Percentiles rank a stretch among this genome's conserved stretches.
These are phyloP conservation scores for Neurospora discreta DNA, from an alignment of 495 filamentous ascomycete genomes.

Conservation along the genomic window DNA sequence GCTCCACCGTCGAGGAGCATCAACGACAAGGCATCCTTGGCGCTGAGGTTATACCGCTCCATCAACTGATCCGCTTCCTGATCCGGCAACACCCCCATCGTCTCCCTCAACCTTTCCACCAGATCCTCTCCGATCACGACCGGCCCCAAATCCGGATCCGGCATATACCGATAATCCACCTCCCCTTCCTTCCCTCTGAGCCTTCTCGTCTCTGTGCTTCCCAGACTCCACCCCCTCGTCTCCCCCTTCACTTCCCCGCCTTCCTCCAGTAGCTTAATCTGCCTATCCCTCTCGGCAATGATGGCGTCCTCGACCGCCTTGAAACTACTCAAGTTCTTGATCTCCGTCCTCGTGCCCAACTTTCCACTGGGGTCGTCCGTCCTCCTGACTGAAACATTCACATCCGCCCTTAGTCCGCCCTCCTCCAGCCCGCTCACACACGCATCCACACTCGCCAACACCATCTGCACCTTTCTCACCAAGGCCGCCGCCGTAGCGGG, in stretches of 20 bases:
- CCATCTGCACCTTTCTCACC: constrained; percentile 77
- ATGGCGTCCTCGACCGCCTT: constrained; percentile 92
- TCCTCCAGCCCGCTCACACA: constrained; percentile 86
- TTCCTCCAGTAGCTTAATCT: constrained; percentile 68
- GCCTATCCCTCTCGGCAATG: constrained; percentile 76
- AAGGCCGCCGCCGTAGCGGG: constrained; percentile 76
- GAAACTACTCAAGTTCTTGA: constrained; percentile 94
- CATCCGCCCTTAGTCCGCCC: constrained; percentile 82
- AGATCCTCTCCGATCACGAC: constrained; percentile 64
- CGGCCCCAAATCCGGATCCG: constrained; percentile 81
- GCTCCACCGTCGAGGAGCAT: constrained; percentile 67
- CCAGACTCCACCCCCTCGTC: constrained; percentile 86
- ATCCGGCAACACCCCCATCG: constrained; percentile 61
- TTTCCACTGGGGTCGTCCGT: background rate
- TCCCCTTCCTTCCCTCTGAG: constrained; percentile 92
- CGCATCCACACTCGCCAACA: constrained; percentile 70
- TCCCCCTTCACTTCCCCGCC: constrained; percentile 76
- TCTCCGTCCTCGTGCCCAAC: constrained; percentile 57
- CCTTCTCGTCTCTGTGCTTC: constrained; percentile 62
- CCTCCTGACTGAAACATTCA: constrained; percentile 81
- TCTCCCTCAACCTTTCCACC: constrained; percentile 37
- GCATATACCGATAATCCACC: constrained; percentile 98
- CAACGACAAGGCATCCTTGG: constrained; percentile 83
- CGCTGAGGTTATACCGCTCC: constrained; percentile 48
- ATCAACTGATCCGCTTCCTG: constrained; percentile 49